Evolutionary conservation across 495 filamentous ascomycete genomes (phyloP).

Genomic region (Penicillium bialowiezense): DNA sequence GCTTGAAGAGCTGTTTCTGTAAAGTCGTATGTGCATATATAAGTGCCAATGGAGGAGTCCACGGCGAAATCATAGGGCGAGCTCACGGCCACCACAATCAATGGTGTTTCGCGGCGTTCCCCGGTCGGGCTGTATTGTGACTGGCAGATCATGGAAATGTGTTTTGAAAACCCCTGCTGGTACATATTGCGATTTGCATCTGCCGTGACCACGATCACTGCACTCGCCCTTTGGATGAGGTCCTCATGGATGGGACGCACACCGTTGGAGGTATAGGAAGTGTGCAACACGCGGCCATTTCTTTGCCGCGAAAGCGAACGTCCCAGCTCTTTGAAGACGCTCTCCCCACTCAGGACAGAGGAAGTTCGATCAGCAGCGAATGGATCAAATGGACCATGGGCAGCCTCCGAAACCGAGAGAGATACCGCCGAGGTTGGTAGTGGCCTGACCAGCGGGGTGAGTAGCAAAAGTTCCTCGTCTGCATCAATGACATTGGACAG

Average conservation of each 20-base stretch:
- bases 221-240: conserved; percentile 78
- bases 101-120: conserved; percentile 58
- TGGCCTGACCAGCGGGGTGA: conserved; percentile 84
- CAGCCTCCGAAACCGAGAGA: conserved; percentile 48
- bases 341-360: conserved; percentile 81
- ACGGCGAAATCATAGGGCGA: conserved; percentile 95
- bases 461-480: conserved; percentile 77
- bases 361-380: conserved; percentile 55
- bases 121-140: conserved; percentile 55
- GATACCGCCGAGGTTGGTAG: conserved; percentile 77
- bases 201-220: conserved; percentile 83
- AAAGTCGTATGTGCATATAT: conserved; percentile 91
- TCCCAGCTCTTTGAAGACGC: conserved; percentile 81
- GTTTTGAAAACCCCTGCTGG: conserved; percentile 87
- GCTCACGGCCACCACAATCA: conserved; percentile 85
- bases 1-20: conserved; percentile 85
- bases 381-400: conserved; percentile 52
- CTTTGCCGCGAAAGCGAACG: conserved; percentile 76
- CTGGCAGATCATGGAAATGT: conserved; percentile 91
- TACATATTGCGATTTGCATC: conserved; percentile 89
- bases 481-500: conserved; percentile 72
- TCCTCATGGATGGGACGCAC: conserved; percentile 87
- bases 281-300: conserved; percentile 79
- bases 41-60: conserved; percentile 81
- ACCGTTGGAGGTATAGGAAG: conserved; percentile 87